Evolutionary conservation across 495 filamentous ascomycete genomes (phyloP).

Genomic region (Neurospora sublineolata): DNA sequence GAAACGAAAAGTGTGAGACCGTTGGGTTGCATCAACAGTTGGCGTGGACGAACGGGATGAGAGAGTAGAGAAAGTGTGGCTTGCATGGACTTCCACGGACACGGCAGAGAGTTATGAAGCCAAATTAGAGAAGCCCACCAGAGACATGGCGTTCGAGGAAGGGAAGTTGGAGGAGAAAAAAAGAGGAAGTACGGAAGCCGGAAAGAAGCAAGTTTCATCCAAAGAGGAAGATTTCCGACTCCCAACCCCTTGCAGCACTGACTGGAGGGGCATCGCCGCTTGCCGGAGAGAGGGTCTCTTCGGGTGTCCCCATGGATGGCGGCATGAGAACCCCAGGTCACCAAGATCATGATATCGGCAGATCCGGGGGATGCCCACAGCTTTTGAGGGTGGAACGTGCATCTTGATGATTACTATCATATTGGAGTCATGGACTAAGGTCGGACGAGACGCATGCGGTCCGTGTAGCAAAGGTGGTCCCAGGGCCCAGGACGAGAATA

Average conservation of each 20-base stretch:
- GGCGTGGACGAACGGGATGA: background rate
- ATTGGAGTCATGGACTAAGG: background rate
- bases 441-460: background rate
- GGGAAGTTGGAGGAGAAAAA: background rate
- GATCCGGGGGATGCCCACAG: background rate
- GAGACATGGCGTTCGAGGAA: background rate
- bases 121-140: background rate
- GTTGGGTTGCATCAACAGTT: background rate
- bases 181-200: background rate
- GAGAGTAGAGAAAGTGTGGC: conserved; percentile 1
- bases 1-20: background rate
- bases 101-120: background rate
- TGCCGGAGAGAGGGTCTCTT: background rate
- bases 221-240: background rate
- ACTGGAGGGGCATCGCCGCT: background rate
- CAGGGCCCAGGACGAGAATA: background rate
- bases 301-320: background rate
- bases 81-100: background rate
- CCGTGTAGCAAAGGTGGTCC: background rate
- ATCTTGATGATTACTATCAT: background rate
- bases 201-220: background rate
- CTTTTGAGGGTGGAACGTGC: background rate
- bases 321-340: conserved; percentile 1
- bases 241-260: background rate
- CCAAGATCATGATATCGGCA: background rate